Base-by-base conservation (phyloP, 495 filamentous ascomycete species). In the Talaromyces borbonicus region DNA sequence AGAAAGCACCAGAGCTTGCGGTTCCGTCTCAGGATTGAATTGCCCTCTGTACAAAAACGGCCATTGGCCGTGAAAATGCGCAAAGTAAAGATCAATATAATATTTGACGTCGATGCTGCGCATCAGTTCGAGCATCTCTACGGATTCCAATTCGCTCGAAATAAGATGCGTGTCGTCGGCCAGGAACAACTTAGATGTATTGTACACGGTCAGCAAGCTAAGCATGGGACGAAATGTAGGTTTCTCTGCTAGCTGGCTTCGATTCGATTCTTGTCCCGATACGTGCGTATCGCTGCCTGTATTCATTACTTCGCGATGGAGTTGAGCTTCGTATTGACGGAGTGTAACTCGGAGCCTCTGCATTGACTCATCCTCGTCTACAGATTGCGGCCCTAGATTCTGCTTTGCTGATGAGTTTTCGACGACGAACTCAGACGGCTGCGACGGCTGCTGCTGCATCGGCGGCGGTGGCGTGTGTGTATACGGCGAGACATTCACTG, bases 61-160 rank as follows among this genome's bases (percentile, higher is more conserved):
- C 63, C 63, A 66, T 16, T 43, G 31, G 0, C 57, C 54, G 16
- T 66, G 57, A 5, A 66, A 62, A 14, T 11, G 5, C 19, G 57
- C 46, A 38, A 63, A 66, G 50, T 59, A 66, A 6, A 48, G 29
- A 25, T 47, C 11, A 12, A 66, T 18, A 19, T 38, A 63, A 20
- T 56, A 32, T 1, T 53, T 22, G 0, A 29, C 30, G 22, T 46
- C 43, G 20, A 46, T 12, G 2, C 19, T 9, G 30, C 16, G 4
- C 27, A 32, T 32, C 5, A 35, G 12, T n/a, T 14, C 20, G n/a
- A 9, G 8, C 38, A 26, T 41, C 16, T 41, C 22, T 8, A 14
- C 23, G 8, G 6, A 9, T 8, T 38, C 35, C 4, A 38, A 11
- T 29, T 29, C 26, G 7, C n/a, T 9, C 4, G 16, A 12, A 16